Conservation (phyloP, 495 filamentous ascomycete species). For the Annulohypoxylon bovei region DNA sequence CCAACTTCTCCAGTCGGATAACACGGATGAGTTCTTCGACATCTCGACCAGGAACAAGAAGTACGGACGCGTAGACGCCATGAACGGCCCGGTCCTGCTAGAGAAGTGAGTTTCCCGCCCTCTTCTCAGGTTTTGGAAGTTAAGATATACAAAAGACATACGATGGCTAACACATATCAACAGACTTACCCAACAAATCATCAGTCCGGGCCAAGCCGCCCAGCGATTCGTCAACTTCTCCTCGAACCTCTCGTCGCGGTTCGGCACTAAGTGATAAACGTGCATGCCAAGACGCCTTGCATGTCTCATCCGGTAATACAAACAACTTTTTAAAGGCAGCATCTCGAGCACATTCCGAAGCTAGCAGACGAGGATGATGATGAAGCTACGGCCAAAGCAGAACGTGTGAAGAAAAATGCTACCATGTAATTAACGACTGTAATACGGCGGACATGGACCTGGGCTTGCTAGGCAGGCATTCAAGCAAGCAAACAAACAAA, state of each 20-base stretch:
- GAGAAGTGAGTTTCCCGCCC: conserved; percentile 75
- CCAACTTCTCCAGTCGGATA: conserved; percentile 82
- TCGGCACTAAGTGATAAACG: conserved; percentile 66
- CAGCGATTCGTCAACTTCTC: conserved; percentile 73
- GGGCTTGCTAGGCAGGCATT: not conserved
- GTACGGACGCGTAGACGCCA: conserved; percentile 89
- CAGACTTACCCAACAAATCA: conserved; percentile 71
- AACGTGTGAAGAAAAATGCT: not conserved
- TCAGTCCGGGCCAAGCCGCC: conserved; percentile 63
- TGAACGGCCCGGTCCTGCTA: conserved; percentile 83
- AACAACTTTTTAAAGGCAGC: not conserved
- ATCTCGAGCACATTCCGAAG: not conserved
- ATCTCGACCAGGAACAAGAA: conserved; percentile 85
- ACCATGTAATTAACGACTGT: not conserved
- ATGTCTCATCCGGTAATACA: not conserved
- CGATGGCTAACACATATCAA: conserved; percentile 49
- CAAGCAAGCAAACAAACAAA: not conserved
- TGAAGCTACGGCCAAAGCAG: not conserved
- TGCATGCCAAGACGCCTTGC: not conserved
- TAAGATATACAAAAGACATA: not conserved
- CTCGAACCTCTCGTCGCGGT: conserved; percentile 74
- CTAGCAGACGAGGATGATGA: not conserved
- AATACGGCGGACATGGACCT: not conserved
- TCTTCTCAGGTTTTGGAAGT: not conserved
- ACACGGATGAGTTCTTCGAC: conserved; percentile 94